A percentile compares a stretch with the other conserved stretches of the same genome.
Conservation (phyloP, 805 yeast genomes). For the Candida tibetensis region DNA sequence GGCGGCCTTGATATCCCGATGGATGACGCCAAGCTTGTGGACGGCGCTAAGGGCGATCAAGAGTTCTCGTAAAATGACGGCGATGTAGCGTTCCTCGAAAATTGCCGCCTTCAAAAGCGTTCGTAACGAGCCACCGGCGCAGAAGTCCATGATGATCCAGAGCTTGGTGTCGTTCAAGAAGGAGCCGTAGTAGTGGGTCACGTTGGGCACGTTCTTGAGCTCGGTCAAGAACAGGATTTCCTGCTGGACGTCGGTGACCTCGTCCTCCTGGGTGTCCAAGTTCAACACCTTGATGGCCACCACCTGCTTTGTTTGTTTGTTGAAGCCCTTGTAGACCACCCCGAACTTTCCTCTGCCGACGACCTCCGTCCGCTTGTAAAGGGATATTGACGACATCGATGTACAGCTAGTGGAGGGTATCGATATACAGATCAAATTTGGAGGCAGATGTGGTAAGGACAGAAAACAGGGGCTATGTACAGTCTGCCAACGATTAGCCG, state of each 20-base stretch:
- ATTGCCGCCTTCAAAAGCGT: constrained; percentile 83
- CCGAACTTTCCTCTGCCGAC: constrained; percentile 98
- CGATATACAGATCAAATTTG: background rate
- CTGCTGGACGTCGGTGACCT: constrained; percentile 89
- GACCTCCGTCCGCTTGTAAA: constrained; percentile 78
- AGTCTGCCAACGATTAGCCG: too few species aligned
- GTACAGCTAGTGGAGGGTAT: background rate
- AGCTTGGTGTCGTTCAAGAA: constrained; percentile 83
- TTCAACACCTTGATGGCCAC: constrained; percentile 93
- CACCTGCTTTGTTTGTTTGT: constrained; percentile 65
- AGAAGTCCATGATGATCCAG: constrained; percentile 97
- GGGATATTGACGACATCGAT: constrained; percentile 1
- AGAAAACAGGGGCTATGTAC: background rate
- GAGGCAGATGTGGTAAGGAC: background rate
- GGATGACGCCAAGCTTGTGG: constrained; percentile 88
- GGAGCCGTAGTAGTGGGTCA: constrained; percentile 89
- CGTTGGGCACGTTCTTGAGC: constrained; percentile 81
- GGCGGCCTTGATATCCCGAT: constrained; percentile 95
- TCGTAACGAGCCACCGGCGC: constrained; percentile 94
- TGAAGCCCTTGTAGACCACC: constrained; percentile 85
- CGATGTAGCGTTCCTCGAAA: constrained; percentile 78
- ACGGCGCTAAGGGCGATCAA: constrained; percentile 74
- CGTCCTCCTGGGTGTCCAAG: constrained; percentile 90
- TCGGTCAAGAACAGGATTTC: constrained; percentile 86
- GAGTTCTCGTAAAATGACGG: constrained; percentile 82